Evolutionary conservation across 208 protist species (phyloP).

Genomic region (Acanthamoeba healyi): DNA sequence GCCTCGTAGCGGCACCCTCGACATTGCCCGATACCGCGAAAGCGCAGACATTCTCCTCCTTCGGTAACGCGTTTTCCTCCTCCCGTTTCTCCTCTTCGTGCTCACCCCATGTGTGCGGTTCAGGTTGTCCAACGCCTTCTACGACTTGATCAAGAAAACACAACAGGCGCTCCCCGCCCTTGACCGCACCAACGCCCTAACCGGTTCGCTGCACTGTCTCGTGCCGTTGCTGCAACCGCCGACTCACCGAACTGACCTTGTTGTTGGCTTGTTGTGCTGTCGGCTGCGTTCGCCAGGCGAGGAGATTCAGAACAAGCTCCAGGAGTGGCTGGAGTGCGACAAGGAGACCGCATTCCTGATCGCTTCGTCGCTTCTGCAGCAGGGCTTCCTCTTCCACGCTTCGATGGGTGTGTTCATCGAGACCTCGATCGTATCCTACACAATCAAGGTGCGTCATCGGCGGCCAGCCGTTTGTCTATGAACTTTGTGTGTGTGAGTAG

Average conservation of each 20-base stretch:
- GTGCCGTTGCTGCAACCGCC: too few relatives aligned
- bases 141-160: neutral
- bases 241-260: too few relatives aligned
- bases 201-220: neutral
- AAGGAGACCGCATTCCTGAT: neutral
- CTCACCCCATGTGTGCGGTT: neutral
- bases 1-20: neutral
- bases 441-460: neutral
- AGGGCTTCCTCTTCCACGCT: slow-evolving; percentile 27
- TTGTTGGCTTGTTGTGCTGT: neutral
- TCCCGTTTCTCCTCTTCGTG: neutral
- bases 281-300: neutral
- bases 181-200: neutral
- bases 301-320: slow-evolving; percentile 1
- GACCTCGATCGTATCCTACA: neutral
- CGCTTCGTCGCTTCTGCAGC: neutral
- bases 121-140: neutral
- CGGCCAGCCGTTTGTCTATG: too few relatives aligned
- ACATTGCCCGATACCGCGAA: neutral
- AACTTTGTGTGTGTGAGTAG: too few relatives aligned
- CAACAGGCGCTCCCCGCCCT: neutral
- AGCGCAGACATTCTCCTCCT: slow-evolving; percentile 2
- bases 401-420: slow-evolving; percentile 44
- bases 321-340: slow-evolving; percentile 17
- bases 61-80: neutral